Conservation (phyloP, 2,329 filamentous ascomycete species). For the Graphilbum ipis-grandicollis region DNA sequence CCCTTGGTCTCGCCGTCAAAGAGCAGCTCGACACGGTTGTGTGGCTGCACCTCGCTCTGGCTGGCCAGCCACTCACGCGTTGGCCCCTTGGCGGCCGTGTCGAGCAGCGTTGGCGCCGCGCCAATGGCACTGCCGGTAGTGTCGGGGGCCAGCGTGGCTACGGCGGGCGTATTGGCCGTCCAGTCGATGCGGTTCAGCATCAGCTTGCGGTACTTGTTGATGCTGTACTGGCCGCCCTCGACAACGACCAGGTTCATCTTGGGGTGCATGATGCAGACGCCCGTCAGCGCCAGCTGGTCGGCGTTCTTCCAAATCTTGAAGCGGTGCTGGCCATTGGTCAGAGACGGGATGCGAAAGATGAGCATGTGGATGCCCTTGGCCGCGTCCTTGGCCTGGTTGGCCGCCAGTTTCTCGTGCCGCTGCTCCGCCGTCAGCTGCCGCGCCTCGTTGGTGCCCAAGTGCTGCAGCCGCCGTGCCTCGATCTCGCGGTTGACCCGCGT, state of each 20-base stretch:
- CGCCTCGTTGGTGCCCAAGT: slow-evolving; percentile 63
- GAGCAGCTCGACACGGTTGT: slow-evolving; percentile 67
- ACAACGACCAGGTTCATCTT: slow-evolving; percentile 79
- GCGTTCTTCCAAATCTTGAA: slow-evolving; percentile 90
- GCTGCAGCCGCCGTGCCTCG: slow-evolving; percentile 63
- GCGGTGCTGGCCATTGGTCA: slow-evolving; percentile 85
- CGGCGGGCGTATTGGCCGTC: slow-evolving; percentile 67
- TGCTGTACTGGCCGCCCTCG: slow-evolving; percentile 73
- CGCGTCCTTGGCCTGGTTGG: slow-evolving; percentile 76
- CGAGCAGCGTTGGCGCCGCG: neutral
- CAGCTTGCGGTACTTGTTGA: slow-evolving; percentile 75
- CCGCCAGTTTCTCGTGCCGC: slow-evolving; percentile 62
- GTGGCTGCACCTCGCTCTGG: slow-evolving; percentile 64
- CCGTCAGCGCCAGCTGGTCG: slow-evolving; percentile 72
- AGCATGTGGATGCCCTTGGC: slow-evolving; percentile 70
- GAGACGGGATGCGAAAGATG: slow-evolving; percentile 75
- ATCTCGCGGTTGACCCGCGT: slow-evolving; percentile 88
- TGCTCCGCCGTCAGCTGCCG: slow-evolving; percentile 82
- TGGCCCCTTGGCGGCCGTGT: slow-evolving; percentile 39
- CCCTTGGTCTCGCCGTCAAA: slow-evolving; percentile 83
- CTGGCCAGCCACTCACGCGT: slow-evolving; percentile 62
- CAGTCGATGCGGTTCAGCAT: slow-evolving; percentile 91
- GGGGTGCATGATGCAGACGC: slow-evolving; percentile 83
- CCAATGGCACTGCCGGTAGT: neutral
- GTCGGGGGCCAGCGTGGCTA: slow-evolving; percentile 1